Conservation (phyloP, 2,329 filamentous ascomycete species). For the Colletotrichum zoysiae region DNA sequence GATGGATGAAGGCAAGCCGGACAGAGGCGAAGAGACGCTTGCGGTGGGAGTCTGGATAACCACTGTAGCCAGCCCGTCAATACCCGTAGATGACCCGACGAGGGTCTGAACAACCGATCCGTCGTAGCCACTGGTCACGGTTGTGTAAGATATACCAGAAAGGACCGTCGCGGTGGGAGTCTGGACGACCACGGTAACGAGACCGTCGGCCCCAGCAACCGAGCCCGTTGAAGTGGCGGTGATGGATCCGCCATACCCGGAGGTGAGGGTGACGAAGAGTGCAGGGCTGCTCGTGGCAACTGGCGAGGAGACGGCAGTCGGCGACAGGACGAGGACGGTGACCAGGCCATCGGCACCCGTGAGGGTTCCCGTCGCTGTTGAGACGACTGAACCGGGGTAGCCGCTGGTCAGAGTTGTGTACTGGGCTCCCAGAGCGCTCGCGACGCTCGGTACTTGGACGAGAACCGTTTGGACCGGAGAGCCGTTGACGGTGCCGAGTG, state of each 20-base stretch:
- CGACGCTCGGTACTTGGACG: background rate
- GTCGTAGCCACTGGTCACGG: background rate
- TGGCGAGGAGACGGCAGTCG: conserved; percentile 15
- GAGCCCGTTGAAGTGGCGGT: conserved; percentile 14
- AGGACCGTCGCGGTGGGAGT: background rate
- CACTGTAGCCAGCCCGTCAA: conserved; percentile 20
- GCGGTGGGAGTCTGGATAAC: conserved; percentile 16
- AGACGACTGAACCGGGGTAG: conserved; percentile 11
- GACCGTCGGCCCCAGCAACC: conserved; percentile 6
- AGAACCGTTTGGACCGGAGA: conserved; percentile 1
- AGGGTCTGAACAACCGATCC: conserved; percentile 11
- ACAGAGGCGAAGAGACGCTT: background rate
- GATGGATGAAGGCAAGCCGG: no score
- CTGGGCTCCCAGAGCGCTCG: background rate
- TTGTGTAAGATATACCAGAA: background rate
- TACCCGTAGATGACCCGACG: background rate
- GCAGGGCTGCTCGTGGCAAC: background rate
- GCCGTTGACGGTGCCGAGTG: background rate
- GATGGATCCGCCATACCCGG: conserved; percentile 17
- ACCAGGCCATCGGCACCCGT: conserved; percentile 13
- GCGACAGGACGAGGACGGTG: conserved; percentile 17
- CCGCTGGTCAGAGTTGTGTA: conserved; percentile 14
- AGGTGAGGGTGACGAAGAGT: background rate
- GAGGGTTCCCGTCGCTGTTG: background rate
- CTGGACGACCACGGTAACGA: conserved; percentile 22